Evolutionary conservation across 768 basidiomycete species (phyloP).

Genomic region (Calocybe cyanea): DNA sequence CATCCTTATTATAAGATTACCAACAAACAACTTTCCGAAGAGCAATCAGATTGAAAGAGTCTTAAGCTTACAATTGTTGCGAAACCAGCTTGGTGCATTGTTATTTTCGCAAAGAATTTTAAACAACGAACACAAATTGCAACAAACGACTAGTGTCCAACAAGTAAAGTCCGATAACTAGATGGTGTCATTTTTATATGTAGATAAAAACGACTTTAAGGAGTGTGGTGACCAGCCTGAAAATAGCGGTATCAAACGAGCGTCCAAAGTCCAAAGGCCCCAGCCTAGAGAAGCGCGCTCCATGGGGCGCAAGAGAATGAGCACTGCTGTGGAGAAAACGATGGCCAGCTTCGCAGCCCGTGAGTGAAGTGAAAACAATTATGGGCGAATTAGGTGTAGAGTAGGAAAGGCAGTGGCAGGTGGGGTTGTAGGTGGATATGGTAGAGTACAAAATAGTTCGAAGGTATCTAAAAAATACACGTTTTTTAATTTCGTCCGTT

Average conservation of each 20-base stretch:
- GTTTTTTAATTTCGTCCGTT: constrained; percentile 7
- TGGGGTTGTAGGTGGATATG: constrained; percentile 1
- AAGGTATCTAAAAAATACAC: constrained; percentile 19
- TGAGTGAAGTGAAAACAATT: constrained; percentile 13
- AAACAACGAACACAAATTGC: too few relatives aligned
- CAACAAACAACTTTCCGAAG: too few relatives aligned
- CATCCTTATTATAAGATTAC: too few relatives aligned
- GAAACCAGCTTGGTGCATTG: too few relatives aligned
- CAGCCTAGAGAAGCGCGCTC: constrained; percentile 7
- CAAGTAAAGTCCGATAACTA: background rate
- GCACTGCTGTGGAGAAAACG: constrained; percentile 10
- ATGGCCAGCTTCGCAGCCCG: constrained; percentile 10
- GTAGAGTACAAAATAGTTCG: constrained; percentile 15
- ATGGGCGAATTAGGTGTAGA: constrained; percentile 10
- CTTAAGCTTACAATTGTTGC: too few relatives aligned
- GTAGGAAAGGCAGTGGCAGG: background rate
- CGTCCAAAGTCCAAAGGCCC: constrained; percentile 9
- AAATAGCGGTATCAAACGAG: constrained; percentile 1
- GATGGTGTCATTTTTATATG: background rate
- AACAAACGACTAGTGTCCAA: too few relatives aligned
- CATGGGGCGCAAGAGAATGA: constrained; percentile 1
- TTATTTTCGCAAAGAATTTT: too few relatives aligned
- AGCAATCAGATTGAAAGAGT: too few relatives aligned
- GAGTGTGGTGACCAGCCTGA: constrained; percentile 11
- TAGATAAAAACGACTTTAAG: background rate